Conservation (phyloP, 2,329 filamentous ascomycete genomes). For the Penicillium sp. region DNA sequence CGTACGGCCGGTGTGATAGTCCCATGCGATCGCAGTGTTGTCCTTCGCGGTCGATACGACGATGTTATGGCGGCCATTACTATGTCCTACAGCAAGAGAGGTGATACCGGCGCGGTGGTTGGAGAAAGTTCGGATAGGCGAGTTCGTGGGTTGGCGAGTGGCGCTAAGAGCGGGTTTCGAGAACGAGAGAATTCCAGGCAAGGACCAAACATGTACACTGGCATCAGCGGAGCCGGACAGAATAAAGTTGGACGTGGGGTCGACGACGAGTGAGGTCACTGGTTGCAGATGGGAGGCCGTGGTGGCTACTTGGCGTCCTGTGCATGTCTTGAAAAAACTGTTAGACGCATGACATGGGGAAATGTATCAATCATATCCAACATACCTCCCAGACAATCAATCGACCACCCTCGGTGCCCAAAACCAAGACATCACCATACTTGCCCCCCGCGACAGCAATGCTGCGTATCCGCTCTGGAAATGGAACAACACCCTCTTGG, state of each 20-base stretch:
- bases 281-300: slow-evolving; percentile 46
- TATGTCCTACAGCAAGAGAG: slow-evolving; percentile 61
- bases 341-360: slow-evolving; percentile 9
- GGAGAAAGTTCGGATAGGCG: slow-evolving; percentile 74
- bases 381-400: slow-evolving; percentile 90
- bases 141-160: slow-evolving; percentile 48
- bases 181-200: slow-evolving; percentile 70
- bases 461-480: slow-evolving; percentile 81
- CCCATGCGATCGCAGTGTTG: slow-evolving; percentile 89
- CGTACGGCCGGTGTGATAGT: slow-evolving; percentile 75
- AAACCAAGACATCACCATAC: slow-evolving; percentile 61
- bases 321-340: slow-evolving; percentile 37
- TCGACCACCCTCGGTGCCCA: slow-evolving; percentile 82
- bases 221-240: slow-evolving; percentile 63
- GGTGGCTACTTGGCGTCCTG: slow-evolving; percentile 47
- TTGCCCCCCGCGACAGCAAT: slow-evolving; percentile 68
- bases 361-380: slow-evolving; percentile 17
- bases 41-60: slow-evolving; percentile 82
- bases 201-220: slow-evolving; percentile 88
- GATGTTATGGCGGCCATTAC: slow-evolving; percentile 72
- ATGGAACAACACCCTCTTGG: slow-evolving; percentile 84
- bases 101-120: slow-evolving; percentile 60
- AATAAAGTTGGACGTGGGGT: slow-evolving; percentile 59
- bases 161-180: slow-evolving; percentile 45
- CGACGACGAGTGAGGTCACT: slow-evolving; percentile 71